phyloP scores from a whole-genome alignment of 2,329 filamentous ascomycete genomes.

The Helotiales sp. region DNA sequence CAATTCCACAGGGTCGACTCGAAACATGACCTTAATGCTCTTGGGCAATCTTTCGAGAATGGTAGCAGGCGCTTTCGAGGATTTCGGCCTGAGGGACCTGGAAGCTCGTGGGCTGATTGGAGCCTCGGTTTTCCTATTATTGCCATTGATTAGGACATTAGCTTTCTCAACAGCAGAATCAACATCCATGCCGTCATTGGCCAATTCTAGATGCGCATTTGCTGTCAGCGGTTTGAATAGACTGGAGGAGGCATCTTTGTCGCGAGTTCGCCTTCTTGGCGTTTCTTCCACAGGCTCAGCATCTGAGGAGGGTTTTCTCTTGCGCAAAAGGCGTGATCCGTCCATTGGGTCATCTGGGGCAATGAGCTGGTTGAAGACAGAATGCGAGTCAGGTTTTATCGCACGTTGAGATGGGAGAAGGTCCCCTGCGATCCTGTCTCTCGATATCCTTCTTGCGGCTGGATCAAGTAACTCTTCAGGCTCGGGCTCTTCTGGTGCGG shows the following conservation, averaged over 20 bases:
- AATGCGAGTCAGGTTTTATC: slow-evolving; percentile 72
- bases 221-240: slow-evolving; percentile 25
- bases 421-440: slow-evolving; percentile 72
- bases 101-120: slow-evolving; percentile 50
- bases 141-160: slow-evolving; percentile 30
- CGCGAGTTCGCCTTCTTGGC: slow-evolving; percentile 55
- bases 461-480: slow-evolving; percentile 41
- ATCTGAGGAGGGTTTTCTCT: slow-evolving; percentile 80
- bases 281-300: slow-evolving; percentile 59
- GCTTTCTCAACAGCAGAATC: slow-evolving; percentile 20
- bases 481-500: slow-evolving; percentile 32
- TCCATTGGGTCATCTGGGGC: slow-evolving; percentile 76
- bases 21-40: slow-evolving; percentile 61
- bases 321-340: slow-evolving; percentile 77
- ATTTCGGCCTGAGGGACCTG: slow-evolving; percentile 62
- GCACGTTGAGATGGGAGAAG: slow-evolving; percentile 70
- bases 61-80: slow-evolving; percentile 48
- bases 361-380: slow-evolving; percentile 75
- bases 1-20: slow-evolving; percentile 62
- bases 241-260: slow-evolving; percentile 32
- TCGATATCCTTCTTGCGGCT: slow-evolving; percentile 57
- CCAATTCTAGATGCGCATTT: slow-evolving; percentile 14
- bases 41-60: slow-evolving; percentile 43
- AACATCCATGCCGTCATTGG: slow-evolving; percentile 24
- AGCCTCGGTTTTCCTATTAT: slow-evolving; percentile 28